These are phyloP conservation scores for Urtica urens DNA, from an alignment of 306 rosid species.

Conservation along the genomic window DNA sequence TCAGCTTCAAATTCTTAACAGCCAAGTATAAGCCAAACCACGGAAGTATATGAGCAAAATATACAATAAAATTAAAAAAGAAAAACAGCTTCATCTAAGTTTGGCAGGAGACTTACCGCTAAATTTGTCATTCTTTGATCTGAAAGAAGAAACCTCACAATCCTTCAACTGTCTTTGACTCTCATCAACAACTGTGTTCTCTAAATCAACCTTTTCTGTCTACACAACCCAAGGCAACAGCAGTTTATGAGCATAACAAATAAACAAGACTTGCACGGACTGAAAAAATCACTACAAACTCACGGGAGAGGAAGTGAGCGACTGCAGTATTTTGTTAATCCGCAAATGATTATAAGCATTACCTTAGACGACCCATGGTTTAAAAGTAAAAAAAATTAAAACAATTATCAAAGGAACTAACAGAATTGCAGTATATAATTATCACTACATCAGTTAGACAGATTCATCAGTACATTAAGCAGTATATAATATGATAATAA, in stretches of 20 bases:
- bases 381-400: too few relatives aligned
- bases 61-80: slow-evolving; percentile 8
- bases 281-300: neutral
- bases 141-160: slow-evolving; percentile 46
- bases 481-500: too few relatives aligned
- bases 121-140: slow-evolving; percentile 51
- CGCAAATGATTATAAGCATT: too few relatives aligned
- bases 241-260: slow-evolving; percentile 22
- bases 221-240: slow-evolving; percentile 33
- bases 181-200: slow-evolving; percentile 98
- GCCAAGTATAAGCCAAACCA: too few relatives aligned
- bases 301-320: too few relatives aligned
- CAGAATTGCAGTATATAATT: neutral
- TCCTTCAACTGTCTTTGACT: slow-evolving; percentile 83
- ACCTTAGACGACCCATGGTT: too few relatives aligned
- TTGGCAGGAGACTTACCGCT: slow-evolving; percentile 53
- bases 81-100: neutral
- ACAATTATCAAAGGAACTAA: neutral
- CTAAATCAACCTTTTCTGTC: slow-evolving; percentile 99
- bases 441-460: too few relatives aligned
- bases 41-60: too few relatives aligned
- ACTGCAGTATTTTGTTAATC: too few relatives aligned
- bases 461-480: too few relatives aligned
- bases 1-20: too few relatives aligned
- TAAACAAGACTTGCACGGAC: too few relatives aligned